A percentile compares a stretch with the other conserved stretches of the same genome.
Conservation (phyloP, 1,284 basidiomycete species). For the Omphalotus olearius region DNA sequence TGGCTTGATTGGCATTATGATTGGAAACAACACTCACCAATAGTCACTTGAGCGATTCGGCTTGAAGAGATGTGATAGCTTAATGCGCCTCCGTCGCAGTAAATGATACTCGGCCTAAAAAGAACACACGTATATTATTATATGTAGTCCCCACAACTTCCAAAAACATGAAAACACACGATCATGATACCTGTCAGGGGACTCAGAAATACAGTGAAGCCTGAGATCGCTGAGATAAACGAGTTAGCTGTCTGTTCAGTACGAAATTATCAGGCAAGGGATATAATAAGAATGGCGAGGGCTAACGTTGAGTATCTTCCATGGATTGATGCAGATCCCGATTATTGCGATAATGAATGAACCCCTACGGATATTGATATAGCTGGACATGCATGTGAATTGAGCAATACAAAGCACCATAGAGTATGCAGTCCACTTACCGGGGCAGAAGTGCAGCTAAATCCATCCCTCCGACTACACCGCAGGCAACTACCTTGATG, state of each 20-base stretch:
- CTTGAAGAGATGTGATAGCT: conserved; percentile 25
- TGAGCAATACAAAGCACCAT: background rate
- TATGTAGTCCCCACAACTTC: background rate
- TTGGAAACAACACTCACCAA: conserved; percentile 17
- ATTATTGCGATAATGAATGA: conserved; percentile 25
- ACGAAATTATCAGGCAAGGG: background rate
- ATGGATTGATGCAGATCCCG: conserved; percentile 28
- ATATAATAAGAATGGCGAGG: background rate
- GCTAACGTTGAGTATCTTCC: conserved; percentile 27
- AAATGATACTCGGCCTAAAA: conserved; percentile 25
- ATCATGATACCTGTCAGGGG: conserved; percentile 29
- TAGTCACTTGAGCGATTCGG: conserved; percentile 24
- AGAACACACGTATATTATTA: background rate
- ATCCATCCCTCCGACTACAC: conserved; percentile 28
- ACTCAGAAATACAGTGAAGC: conserved; percentile 26
- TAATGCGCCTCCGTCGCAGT: conserved; percentile 20
- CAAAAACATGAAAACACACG: conserved; percentile 15
- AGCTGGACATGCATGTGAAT: conserved; percentile 9
- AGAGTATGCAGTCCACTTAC: conserved; percentile 5
- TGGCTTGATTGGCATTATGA: background rate
- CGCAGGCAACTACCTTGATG: conserved; percentile 25
- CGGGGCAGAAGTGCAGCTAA: conserved; percentile 22
- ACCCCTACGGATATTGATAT: conserved; percentile 25
- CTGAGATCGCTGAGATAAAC: conserved; percentile 27
- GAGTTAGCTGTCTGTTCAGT: conserved; percentile 27